Evolutionary conservation across 768 basidiomycete species (phyloP).

Genomic region (Boletus rubroflammeus): DNA sequence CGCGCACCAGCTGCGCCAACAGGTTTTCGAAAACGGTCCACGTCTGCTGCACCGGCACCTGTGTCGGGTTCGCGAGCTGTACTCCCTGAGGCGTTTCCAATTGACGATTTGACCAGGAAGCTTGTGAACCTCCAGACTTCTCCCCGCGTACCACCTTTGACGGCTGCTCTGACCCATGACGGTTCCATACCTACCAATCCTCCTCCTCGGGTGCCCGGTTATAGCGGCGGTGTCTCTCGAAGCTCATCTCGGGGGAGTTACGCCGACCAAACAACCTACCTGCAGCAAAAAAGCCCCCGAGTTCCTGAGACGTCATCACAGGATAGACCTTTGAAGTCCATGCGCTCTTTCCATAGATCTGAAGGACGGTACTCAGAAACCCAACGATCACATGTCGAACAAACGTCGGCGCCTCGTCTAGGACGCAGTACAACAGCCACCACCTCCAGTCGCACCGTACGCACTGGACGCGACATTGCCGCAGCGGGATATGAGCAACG

Average conservation of each 20-base stretch:
- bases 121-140: constrained; percentile 48
- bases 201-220: constrained; percentile 10
- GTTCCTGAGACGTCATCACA: constrained; percentile 19
- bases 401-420: constrained; percentile 27
- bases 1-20: constrained; percentile 36
- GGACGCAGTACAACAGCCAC: constrained; percentile 37
- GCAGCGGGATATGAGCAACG: constrained; percentile 17
- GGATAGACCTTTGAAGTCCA: constrained; percentile 38
- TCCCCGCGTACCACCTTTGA: constrained; percentile 10
- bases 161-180: constrained; percentile 10
- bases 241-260: constrained; percentile 21
- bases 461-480: constrained; percentile 15
- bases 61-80: constrained; percentile 31
- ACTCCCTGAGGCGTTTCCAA: constrained; percentile 39
- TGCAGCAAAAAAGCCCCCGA: constrained; percentile 22
- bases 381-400: constrained; percentile 33
- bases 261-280: constrained; percentile 9
- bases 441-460: constrained; percentile 9
- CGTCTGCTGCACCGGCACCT: constrained; percentile 25
- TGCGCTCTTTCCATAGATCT: constrained; percentile 61
- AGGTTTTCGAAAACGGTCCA: constrained; percentile 33
- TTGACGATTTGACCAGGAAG: constrained; percentile 58
- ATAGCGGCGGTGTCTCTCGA: constrained; percentile 16
- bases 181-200: constrained; percentile 5
- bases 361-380: constrained; percentile 35